Conservation (phyloP, 2,329 filamentous ascomycete genomes). For the Penicillium occitanis region DNA sequence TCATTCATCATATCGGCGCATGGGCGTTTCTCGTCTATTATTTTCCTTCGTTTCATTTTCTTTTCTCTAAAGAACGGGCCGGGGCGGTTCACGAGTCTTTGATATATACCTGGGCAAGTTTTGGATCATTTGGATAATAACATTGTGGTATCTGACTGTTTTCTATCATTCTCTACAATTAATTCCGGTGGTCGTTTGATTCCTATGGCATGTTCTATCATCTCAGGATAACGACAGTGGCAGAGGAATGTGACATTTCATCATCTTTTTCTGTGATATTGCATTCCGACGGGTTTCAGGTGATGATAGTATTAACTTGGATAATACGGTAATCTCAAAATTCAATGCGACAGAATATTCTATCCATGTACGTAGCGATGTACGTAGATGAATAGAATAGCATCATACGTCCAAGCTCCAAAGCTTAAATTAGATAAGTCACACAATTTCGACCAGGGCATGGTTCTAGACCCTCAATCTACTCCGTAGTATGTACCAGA, state of each 20-base stretch:
- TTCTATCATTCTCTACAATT: neutral
- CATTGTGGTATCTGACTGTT: slow-evolving; percentile 4
- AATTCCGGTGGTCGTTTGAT: neutral
- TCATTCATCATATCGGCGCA: slow-evolving; percentile 16
- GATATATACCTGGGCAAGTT: slow-evolving; percentile 10
- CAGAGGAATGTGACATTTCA: slow-evolving; percentile 7
- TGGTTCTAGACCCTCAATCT: slow-evolving; percentile 1
- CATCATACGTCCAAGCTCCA: slow-evolving; percentile 6
- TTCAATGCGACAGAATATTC: neutral
- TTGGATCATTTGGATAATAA: slow-evolving; percentile 5
- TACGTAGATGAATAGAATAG: neutral
- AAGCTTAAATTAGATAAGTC: slow-evolving; percentile 9
- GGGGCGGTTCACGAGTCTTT: slow-evolving; percentile 5
- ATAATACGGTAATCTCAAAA: neutral
- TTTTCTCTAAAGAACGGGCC: slow-evolving; percentile 4
- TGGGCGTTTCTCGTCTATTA: slow-evolving; percentile 11
- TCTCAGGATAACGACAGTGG: neutral
- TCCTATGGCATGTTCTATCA: neutral
- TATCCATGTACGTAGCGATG: neutral
- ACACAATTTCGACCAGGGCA: neutral
- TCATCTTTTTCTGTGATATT: neutral
- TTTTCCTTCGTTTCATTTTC: neutral
- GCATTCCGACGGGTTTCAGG: neutral
- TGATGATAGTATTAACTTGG: neutral
- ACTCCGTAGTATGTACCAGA: neutral